Conservation (phyloP, 768 basidiomycete species). For the Boletus subparvulus region DNA sequence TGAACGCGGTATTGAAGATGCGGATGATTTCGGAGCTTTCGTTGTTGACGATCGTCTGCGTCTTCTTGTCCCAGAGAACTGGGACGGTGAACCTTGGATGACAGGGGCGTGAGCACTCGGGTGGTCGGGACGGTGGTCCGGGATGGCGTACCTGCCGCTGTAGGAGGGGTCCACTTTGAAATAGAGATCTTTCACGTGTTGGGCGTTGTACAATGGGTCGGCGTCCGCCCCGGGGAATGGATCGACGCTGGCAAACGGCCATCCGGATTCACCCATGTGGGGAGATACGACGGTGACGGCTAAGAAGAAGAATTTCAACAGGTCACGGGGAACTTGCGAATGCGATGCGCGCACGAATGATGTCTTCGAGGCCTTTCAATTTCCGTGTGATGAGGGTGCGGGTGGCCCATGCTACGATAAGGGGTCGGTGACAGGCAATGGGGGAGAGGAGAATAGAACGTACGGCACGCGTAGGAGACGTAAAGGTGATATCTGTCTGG, state of each 20-base stretch:
- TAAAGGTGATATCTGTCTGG: conserved; percentile 90
- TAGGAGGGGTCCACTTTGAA: conserved; percentile 72
- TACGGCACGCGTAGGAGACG: conserved; percentile 84
- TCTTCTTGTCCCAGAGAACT: conserved; percentile 90
- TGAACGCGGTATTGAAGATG: conserved; percentile 85
- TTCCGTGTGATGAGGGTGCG: conserved; percentile 85
- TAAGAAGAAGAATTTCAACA: conserved; percentile 25
- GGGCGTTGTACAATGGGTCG: conserved; percentile 68
- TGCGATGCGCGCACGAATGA: conserved; percentile 58
- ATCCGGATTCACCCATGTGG: conserved; percentile 78
- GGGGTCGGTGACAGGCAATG: not conserved
- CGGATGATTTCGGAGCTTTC: conserved; percentile 95
- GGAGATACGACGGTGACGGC: conserved; percentile 85
- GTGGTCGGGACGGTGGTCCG: not conserved
- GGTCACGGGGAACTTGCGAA: not conserved
- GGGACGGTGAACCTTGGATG: conserved; percentile 76
- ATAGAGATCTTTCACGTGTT: conserved; percentile 86
- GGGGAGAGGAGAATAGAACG: conserved; percentile 20
- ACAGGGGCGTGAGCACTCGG: not conserved
- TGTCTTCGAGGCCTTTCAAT: conserved; percentile 86
- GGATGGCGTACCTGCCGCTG: conserved; percentile 53
- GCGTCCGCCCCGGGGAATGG: conserved; percentile 68
- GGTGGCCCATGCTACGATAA: conserved; percentile 83
- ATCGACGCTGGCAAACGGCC: conserved; percentile 79
- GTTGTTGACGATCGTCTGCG: conserved; percentile 88